Conservation (phyloP, 2,329 filamentous ascomycete genomes). For the Trichoderma atrobrunneum region DNA sequence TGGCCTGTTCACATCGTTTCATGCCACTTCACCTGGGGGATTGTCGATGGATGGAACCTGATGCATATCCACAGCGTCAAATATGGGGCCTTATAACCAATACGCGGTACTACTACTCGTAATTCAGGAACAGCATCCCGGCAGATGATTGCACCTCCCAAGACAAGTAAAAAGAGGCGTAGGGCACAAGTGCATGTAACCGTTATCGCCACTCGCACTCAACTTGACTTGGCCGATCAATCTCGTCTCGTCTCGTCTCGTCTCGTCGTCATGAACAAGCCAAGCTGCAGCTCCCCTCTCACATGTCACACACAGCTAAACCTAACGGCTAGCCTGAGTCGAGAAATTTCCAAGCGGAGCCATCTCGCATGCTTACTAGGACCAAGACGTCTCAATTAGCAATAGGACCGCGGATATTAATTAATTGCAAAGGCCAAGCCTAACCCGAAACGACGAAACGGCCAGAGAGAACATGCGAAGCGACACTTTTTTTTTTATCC, state of each 20-base stretch:
- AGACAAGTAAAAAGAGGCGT: neutral
- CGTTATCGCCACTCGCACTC: neutral
- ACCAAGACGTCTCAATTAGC: neutral
- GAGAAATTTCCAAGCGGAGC: neutral
- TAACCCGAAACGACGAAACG: conserved; percentile 1
- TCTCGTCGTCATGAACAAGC: neutral
- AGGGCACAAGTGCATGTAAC: neutral
- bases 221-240: neutral
- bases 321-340: neutral
- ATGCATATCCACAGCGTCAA: conserved; percentile 15
- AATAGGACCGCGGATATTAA: conserved; percentile 15
- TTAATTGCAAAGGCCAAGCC: neutral
- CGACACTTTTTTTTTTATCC: neutral
- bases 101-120: neutral
- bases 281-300: neutral
- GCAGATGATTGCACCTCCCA: neutral
- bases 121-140: conserved; percentile 1
- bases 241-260: neutral
- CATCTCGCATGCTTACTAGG: neutral
- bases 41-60: neutral
- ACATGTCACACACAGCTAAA: neutral
- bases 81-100: neutral
- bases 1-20: neutral
- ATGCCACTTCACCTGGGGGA: neutral
- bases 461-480: neutral